Percentiles rank a stretch among this genome's conserved stretches.
Evolutionary conservation across 805 yeast genomes (phyloP).

Genomic region (Candida adriatica): DNA sequence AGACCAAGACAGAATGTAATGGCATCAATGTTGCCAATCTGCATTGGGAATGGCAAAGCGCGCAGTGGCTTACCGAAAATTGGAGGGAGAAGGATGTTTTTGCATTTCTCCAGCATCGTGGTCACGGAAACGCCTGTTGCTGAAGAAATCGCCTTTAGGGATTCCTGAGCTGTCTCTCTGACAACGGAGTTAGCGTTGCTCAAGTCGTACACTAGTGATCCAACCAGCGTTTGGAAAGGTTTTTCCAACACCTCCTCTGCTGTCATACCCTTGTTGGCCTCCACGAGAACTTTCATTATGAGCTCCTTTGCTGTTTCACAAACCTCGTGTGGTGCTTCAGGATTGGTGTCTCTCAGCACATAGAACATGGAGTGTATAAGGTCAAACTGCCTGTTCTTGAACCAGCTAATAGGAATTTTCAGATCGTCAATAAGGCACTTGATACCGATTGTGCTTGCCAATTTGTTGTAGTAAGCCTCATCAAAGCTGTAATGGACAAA

Average conservation of each 20-base stretch:
- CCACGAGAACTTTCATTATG: slow-evolving; percentile 53
- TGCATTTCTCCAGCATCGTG: slow-evolving; percentile 74
- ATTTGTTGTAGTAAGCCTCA: slow-evolving; percentile 76
- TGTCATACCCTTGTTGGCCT: slow-evolving; percentile 57
- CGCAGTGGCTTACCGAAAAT: slow-evolving; percentile 95
- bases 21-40: slow-evolving; percentile 96
- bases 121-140: slow-evolving; percentile 65
- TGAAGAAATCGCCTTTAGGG: slow-evolving; percentile 61
- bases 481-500: slow-evolving; percentile 90
- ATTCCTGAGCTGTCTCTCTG: slow-evolving; percentile 71
- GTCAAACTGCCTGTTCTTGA: slow-evolving; percentile 74
- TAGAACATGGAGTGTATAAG: slow-evolving; percentile 81
- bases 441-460: slow-evolving; percentile 86
- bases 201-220: slow-evolving; percentile 87
- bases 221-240: slow-evolving; percentile 72
- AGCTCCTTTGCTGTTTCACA: slow-evolving; percentile 64
- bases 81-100: slow-evolving; percentile 77
- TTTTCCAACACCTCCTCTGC: slow-evolving; percentile 58
- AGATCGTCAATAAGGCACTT: slow-evolving; percentile 64
- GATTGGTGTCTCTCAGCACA: slow-evolving; percentile 83
- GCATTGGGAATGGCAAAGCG: slow-evolving; percentile 98
- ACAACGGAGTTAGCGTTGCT: slow-evolving; percentile 84
- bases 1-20: slow-evolving; percentile 84
- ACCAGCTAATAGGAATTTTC: slow-evolving; percentile 63
- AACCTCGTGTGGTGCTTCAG: slow-evolving; percentile 79